Evolutionary conservation across 2,329 filamentous ascomycete genomes (phyloP), one percentile per base, ranked within the genome.

Genomic region (Elsinoe ampelina): DNA sequence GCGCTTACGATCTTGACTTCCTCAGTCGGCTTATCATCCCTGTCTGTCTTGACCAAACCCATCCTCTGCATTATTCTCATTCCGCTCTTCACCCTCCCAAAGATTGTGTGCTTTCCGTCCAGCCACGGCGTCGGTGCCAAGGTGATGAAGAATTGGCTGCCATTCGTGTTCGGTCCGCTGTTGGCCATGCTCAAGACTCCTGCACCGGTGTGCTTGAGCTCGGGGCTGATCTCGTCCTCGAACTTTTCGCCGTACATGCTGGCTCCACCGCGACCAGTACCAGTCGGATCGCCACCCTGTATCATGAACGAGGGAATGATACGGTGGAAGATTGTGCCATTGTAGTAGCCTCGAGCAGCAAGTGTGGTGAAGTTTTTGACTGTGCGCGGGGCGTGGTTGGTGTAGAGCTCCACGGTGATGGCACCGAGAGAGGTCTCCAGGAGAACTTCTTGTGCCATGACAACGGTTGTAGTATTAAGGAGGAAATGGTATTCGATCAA

Each of bases 101-200:
- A 98, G 63, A 98, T 95, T 10, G 91, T 95, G 71, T 98, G 92
- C 72, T 95, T 96, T 19, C 91, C 90, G 72, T 98, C 93, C 59
- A 98, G 74, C 92, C 92, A 97, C 0, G 93, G 93, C 13, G 93
- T 92, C 3, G 92, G 92, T 6, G 90, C 92, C 34, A 97, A 78
- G 0, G 93, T 97, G 63, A 98, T 84, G 70, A 97, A 97, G 73
- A 97, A 98, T 73, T 97, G 93, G 58, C 83, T 89, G 19, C 92
- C 92, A 71, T 97, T 97, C 35, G 92, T 95, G 71, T 97, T 83
- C 7, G 89, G 88, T 0, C 93, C 93, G 13, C 85, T 84, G 73
- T 98, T 98, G 59, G 93, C 93, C 93, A 98, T 98, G 73, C 85
- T 90, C 64, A 98, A 75, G n/a, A 97, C 79, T 1, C 92, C 92